These are phyloP conservation scores for Phanerochaete carnosa DNA, from an alignment of 768 basidiomycete genomes.

Conservation along the genomic window DNA sequence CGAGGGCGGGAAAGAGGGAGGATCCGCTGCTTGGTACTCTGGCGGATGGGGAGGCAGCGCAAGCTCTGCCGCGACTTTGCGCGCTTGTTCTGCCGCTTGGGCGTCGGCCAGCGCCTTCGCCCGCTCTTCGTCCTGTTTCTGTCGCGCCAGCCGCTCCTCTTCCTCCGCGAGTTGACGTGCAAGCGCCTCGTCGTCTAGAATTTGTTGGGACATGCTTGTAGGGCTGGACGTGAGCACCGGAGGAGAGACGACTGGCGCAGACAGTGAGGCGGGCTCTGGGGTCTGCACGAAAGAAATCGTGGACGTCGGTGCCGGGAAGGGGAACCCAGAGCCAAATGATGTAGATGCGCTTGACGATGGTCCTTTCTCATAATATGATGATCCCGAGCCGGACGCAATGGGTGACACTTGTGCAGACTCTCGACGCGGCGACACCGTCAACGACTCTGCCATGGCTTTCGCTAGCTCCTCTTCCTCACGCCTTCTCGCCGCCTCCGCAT, in stretches of 20 bases:
- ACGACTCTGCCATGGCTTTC: constrained; percentile 56
- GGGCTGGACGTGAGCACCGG: neutral
- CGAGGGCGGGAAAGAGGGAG: neutral
- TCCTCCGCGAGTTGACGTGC: constrained; percentile 37
- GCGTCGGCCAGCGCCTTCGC: neutral
- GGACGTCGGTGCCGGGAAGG: neutral
- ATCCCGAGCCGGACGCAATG: neutral
- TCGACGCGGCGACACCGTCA: constrained; percentile 15
- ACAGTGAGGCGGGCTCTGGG: neutral
- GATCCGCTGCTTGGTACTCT: neutral
- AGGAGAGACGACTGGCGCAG: neutral
- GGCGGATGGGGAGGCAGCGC: neutral
- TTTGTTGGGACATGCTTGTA: constrained; percentile 11
- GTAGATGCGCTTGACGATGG: neutral
- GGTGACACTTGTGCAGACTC: neutral
- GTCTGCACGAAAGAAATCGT: neutral
- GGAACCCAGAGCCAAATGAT: neutral
- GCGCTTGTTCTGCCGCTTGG: neutral
- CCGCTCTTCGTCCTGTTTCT: neutral
- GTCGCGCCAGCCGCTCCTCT: neutral
- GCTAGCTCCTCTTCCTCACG: constrained; percentile 67
- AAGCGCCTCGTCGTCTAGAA: constrained; percentile 40
- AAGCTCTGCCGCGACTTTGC: neutral
- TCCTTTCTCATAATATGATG: neutral
- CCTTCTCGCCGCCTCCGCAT: constrained; percentile 9